Conservation (phyloP, 352 stramenopile species). For the Phytophthora foliorum region DNA sequence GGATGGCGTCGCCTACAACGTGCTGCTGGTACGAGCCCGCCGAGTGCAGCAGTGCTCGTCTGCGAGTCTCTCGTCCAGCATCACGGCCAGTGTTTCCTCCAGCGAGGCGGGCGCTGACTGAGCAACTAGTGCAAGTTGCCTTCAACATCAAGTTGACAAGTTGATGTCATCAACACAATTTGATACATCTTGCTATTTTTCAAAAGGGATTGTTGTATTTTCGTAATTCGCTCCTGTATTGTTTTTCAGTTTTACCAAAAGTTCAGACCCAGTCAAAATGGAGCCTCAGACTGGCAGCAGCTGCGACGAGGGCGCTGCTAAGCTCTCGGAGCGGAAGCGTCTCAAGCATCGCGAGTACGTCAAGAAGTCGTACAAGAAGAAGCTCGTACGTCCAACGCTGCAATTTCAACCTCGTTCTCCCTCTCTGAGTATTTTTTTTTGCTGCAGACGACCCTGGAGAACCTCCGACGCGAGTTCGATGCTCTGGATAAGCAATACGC, state of each 20-base stretch:
- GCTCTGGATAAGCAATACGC: conserved; percentile 58
- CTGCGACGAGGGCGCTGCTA: conserved; percentile 12
- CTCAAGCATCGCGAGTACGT: conserved; percentile 77
- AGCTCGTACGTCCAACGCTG: conserved; percentile 53
- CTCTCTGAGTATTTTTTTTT: conserved; percentile 10
- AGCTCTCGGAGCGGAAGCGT: conserved; percentile 55
- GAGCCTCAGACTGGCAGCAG: conserved; percentile 7
- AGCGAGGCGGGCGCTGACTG: conserved; percentile 3
- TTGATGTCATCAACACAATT: too few species aligned
- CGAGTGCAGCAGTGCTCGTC: conserved; percentile 24
- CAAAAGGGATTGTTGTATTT: too few species aligned
- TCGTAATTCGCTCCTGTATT: neutral
- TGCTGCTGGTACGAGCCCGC: conserved; percentile 21
- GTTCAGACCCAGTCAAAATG: conserved; percentile 32
- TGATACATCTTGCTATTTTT: too few species aligned
- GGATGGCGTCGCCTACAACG: conserved; percentile 26
- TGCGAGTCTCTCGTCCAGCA: conserved; percentile 12
- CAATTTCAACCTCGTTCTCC: neutral
- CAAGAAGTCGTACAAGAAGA: conserved; percentile 79
- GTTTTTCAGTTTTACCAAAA: conserved; percentile 1
- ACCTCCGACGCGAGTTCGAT: conserved; percentile 56
- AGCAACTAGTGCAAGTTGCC: neutral
- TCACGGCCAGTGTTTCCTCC: conserved; percentile 12
- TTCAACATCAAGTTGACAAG: too few species aligned
- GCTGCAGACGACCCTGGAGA: conserved; percentile 55